phyloP scores from a whole-genome alignment of 2,329 filamentous ascomycete species.

The Hymenoscyphus scutula region DNA sequence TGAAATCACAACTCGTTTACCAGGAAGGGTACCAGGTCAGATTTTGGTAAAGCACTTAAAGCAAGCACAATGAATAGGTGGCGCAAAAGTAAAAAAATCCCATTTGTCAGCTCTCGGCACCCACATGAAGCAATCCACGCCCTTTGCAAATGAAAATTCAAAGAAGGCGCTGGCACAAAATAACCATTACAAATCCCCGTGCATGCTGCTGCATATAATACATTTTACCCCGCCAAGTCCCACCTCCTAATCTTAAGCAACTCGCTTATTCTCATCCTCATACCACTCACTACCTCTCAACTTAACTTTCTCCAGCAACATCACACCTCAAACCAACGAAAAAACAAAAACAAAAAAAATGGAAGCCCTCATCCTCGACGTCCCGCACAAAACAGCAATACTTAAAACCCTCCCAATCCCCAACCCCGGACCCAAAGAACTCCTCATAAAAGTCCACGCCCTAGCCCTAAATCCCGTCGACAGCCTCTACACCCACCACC shows the following conservation, averaged over 20 bases:
- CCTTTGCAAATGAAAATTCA: background rate
- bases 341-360: constrained; percentile 5
- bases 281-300: background rate
- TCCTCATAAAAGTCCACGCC: constrained; percentile 7
- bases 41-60: no score
- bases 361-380: constrained; percentile 7
- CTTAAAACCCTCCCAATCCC: background rate
- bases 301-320: background rate
- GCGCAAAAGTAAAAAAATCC: no score
- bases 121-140: no score
- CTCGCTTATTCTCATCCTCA: background rate
- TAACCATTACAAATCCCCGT: background rate
- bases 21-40: no score
- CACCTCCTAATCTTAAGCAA: background rate
- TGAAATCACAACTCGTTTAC: no score
- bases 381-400: background rate
- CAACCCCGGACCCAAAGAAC: background rate
- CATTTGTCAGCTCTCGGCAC: no score
- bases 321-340: no score
- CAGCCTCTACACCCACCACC: constrained; percentile 38
- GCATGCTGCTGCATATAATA: background rate
- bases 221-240: background rate
- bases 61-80: no score
- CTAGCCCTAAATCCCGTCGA: constrained; percentile 27
- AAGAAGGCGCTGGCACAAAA: background rate